Conservation (phyloP, 176 grass and related monocot species). For the Miscanthus lutarioriparius region DNA sequence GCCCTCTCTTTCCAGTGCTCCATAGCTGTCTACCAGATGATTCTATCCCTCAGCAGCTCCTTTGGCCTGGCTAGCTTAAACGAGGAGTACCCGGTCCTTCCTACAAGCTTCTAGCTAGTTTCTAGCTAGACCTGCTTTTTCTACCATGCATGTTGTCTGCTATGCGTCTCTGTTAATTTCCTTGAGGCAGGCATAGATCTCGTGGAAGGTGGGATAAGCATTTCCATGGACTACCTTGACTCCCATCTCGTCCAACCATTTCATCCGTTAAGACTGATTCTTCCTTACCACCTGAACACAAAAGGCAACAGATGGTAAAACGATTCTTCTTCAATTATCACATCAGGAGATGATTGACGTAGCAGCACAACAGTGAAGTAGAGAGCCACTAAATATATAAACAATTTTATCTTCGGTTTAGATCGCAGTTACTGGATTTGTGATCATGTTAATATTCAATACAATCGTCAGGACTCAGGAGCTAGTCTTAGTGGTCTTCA, state of each 20-base stretch:
- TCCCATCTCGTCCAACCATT: conserved; percentile 10
- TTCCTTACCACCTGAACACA: conserved; percentile 30
- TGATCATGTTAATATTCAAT: conserved; percentile 39
- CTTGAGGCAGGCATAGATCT: background rate
- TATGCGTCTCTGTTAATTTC: background rate
- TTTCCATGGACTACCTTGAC: conserved; percentile 21
- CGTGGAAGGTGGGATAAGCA: background rate
- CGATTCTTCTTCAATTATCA: background rate
- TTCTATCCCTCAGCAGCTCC: background rate
- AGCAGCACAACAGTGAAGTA: background rate
- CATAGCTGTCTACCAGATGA: conserved; percentile 19
- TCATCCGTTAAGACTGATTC: conserved; percentile 23
- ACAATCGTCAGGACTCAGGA: background rate
- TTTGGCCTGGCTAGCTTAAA: conserved; percentile 25
- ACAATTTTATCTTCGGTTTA: conserved; percentile 1
- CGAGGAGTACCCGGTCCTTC: conserved; percentile 31
- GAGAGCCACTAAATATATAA: background rate
- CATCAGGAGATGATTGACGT: background rate
- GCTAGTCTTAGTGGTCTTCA: no score
- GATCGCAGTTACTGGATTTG: conserved; percentile 24
- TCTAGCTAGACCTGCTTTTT: conserved; percentile 20
- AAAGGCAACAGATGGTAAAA: conserved; percentile 17
- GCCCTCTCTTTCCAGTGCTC: conserved; percentile 22
- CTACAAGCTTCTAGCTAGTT: conserved; percentile 28
- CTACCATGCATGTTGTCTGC: conserved; percentile 18